A percentile compares a stretch with the other conserved stretches of the same genome.
Evolutionary conservation across 2,329 filamentous ascomycete genomes (phyloP).

Genomic region (Diaporthe helianthi): DNA sequence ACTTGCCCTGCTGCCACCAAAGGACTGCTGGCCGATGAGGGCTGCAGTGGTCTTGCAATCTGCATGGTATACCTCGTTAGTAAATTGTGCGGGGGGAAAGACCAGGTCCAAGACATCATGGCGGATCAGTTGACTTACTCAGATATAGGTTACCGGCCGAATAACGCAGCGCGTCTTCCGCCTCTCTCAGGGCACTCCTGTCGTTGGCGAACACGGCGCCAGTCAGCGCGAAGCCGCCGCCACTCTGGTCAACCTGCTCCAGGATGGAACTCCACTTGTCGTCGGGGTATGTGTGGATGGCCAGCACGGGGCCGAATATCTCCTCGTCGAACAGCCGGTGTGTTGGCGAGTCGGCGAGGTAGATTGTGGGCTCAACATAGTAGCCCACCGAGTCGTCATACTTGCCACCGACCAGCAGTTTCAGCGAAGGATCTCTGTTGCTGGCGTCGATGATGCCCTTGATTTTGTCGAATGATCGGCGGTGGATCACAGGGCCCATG

Average conservation of each 20-base stretch:
- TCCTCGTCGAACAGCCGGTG: slow-evolving; percentile 55
- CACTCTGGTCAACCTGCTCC: slow-evolving; percentile 67
- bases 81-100: too few relatives aligned
- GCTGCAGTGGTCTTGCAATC: slow-evolving; percentile 68
- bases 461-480: slow-evolving; percentile 54
- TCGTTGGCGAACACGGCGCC: slow-evolving; percentile 59
- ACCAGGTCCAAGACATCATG: neutral
- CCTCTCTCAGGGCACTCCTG: slow-evolving; percentile 54
- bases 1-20: slow-evolving; percentile 71
- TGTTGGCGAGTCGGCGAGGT: slow-evolving; percentile 48
- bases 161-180: slow-evolving; percentile 58
- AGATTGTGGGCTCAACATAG: slow-evolving; percentile 56
- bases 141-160: slow-evolving; percentile 65
- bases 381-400: slow-evolving; percentile 52
- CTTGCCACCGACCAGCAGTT: slow-evolving; percentile 52
- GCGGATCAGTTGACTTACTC: slow-evolving; percentile 38
- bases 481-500: slow-evolving; percentile 58
- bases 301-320: slow-evolving; percentile 57
- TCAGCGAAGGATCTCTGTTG: slow-evolving; percentile 51
- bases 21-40: slow-evolving; percentile 76
- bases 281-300: slow-evolving; percentile 56
- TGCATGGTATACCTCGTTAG: neutral
- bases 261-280: slow-evolving; percentile 50
- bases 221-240: slow-evolving; percentile 69
- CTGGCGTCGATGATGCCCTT: slow-evolving; percentile 51